phyloP scores from a whole-genome alignment of 176 grass and related monocot genomes.

The Coix lacrymajobi region DNA sequence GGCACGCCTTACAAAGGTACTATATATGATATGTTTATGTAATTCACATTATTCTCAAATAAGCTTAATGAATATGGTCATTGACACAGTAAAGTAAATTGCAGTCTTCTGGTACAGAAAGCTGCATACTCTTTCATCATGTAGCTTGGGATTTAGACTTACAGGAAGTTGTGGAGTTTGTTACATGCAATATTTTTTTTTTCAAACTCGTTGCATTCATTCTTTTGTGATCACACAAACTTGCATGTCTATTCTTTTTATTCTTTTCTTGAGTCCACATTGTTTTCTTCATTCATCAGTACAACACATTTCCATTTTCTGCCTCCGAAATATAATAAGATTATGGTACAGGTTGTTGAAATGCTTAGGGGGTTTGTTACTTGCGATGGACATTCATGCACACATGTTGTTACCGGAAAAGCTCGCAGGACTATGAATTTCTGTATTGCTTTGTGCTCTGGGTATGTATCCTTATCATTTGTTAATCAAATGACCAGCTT shows the following conservation, averaged over 20 bases:
- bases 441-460: slow-evolving; percentile 73
- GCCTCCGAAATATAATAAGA: neutral
- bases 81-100: neutral
- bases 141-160: neutral
- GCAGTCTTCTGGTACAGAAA: neutral
- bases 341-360: slow-evolving; percentile 55
- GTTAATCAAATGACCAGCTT: neutral
- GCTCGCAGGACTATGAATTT: slow-evolving; percentile 81
- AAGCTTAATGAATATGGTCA: neutral
- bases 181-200: neutral
- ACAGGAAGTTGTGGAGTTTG: neutral
- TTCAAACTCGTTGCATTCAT: neutral
- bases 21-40: neutral
- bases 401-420: slow-evolving; percentile 84
- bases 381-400: slow-evolving; percentile 55
- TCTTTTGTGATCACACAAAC: neutral
- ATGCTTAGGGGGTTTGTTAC: slow-evolving; percentile 62
- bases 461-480: slow-evolving; percentile 49
- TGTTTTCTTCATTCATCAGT: neutral
- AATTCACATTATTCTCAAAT: neutral
- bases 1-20: slow-evolving; percentile 67
- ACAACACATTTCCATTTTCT: neutral
- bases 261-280: neutral
- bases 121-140: neutral
- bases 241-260: neutral